Evolutionary conservation across 768 basidiomycete genomes (phyloP).

Genomic region (Tulasnella sp.): DNA sequence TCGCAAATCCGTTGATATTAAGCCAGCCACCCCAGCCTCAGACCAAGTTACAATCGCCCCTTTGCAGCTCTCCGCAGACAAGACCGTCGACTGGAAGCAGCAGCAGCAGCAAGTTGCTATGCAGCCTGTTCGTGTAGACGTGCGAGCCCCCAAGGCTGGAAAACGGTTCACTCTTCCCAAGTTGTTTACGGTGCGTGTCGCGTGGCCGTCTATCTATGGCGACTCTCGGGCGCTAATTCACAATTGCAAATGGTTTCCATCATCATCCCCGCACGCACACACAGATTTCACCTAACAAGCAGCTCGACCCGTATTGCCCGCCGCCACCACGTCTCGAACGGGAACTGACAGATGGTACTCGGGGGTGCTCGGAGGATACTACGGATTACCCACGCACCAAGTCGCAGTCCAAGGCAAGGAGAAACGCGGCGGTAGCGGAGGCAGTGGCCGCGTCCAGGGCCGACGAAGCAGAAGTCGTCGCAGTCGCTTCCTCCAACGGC

Average conservation of each 20-base stretch:
- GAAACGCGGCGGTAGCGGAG: not conserved
- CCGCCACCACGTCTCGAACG: not conserved
- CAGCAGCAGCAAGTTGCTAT: not conserved
- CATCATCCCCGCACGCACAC: not conserved
- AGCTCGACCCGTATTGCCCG: conserved; percentile 7
- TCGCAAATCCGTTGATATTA: conserved; percentile 7
- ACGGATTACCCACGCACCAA: not conserved
- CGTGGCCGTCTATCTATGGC: not conserved
- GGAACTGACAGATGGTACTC: not conserved
- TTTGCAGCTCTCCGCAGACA: not conserved
- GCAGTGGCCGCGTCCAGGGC: not conserved
- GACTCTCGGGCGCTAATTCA: not conserved
- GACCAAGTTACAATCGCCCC: conserved; percentile 6
- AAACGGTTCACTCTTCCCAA: not conserved
- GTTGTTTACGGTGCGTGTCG: not conserved
- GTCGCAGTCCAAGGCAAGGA: not conserved
- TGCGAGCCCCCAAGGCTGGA: not conserved
- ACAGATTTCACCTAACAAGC: not conserved
- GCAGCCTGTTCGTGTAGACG: not conserved
- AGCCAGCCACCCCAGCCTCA: conserved; percentile 8
- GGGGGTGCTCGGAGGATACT: not conserved
- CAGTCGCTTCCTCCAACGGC: not conserved
- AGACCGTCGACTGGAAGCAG: not conserved
- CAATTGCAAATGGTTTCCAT: too few species aligned
- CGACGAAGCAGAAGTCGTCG: not conserved